Evolutionary conservation across 768 basidiomycete genomes (phyloP).

Genomic region (Pilatotrama ljubarskyi): DNA sequence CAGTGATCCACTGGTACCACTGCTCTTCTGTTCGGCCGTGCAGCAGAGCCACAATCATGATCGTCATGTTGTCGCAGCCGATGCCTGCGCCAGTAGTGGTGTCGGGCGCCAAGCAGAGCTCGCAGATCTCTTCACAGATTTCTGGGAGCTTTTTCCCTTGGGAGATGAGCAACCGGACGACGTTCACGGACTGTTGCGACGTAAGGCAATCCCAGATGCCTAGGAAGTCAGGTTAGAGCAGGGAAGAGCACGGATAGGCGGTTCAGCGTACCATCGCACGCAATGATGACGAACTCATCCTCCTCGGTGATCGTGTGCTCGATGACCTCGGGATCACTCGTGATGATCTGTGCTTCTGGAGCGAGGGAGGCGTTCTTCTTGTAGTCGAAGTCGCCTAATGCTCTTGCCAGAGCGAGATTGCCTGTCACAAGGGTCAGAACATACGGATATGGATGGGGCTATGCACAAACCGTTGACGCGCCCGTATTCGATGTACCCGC

Average conservation of each 20-base stretch:
- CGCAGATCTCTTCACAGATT: constrained; percentile 88
- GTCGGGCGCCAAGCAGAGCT: constrained; percentile 92
- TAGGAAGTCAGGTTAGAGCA: constrained; percentile 33
- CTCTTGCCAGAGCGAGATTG: constrained; percentile 92
- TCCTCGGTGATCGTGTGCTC: constrained; percentile 80
- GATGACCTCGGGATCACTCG: constrained; percentile 89
- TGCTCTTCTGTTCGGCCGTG: constrained; percentile 86
- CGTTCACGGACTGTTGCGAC: constrained; percentile 91
- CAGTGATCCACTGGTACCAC: constrained; percentile 89
- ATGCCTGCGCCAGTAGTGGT: constrained; percentile 88
- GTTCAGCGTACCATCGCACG: constrained; percentile 82
- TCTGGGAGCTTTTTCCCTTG: constrained; percentile 77
- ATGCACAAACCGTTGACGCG: constrained; percentile 82
- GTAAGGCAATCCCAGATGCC: constrained; percentile 98
- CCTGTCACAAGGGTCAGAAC: constrained; percentile 46
- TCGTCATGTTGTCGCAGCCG: constrained; percentile 99
- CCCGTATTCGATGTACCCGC: constrained; percentile 95
- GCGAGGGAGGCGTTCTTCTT: constrained; percentile 85
- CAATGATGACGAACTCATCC: constrained; percentile 95
- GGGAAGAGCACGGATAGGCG: neutral
- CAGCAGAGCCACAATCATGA: constrained; percentile 86
- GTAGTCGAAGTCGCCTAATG: constrained; percentile 97
- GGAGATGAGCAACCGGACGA: constrained; percentile 78
- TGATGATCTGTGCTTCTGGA: constrained; percentile 93
- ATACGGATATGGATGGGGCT: neutral